Evolutionary conservation across 1,284 basidiomycete genomes (phyloP), one percentile per base, ranked within the genome.

Genomic region (Volvariella volvacea): DNA sequence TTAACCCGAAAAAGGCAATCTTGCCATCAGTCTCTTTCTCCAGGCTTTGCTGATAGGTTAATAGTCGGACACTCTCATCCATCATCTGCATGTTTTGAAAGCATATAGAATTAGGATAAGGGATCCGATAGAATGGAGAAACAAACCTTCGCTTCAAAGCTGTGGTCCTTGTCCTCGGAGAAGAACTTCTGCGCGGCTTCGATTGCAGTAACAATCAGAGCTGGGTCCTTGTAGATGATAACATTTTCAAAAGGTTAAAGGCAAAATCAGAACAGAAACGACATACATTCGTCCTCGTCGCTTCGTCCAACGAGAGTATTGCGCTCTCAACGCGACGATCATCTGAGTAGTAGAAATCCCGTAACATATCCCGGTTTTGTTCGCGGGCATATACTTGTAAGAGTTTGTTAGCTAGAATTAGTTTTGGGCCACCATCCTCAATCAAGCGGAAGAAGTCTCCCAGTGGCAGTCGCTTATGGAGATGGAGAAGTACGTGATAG

Each of bases 281-380:
- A 60, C 77, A 48, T 50, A 87, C 86, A 44, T 61, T 60, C 62
- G 80, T 79, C 30, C 64, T 60, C 4, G 76, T 70, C 12, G 92
- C 88, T 59, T 96, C 93, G 34, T 90, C 87, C 34, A 99, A 66
- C 32, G 80, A 86, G 4, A 98, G 67, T 14, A 88, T 76, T 0
- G 92, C 96, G 58, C 84, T 93, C 56, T 98, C 94, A 4, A 91
- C 86, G 37, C 95, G 75, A 48, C 95, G 76, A 64, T 99, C 96
- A 58, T 99, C 96, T 42, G 95, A 95, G 60, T 95, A 99, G 65
- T 95, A 99, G 63, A 96, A 98, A 61, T 99, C 93, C 14, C 90
- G 76, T 10, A 98, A 70, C 76, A 99, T 85, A 50, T 93, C 92
- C 39, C 85, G 71, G 59, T 98, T 92, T 56, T 91, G 88, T 58